Evolutionary conservation across 352 stramenopile genomes (phyloP), one percentile per base, ranked within the genome.

Genomic region (Globisporangium paddicum): DNA sequence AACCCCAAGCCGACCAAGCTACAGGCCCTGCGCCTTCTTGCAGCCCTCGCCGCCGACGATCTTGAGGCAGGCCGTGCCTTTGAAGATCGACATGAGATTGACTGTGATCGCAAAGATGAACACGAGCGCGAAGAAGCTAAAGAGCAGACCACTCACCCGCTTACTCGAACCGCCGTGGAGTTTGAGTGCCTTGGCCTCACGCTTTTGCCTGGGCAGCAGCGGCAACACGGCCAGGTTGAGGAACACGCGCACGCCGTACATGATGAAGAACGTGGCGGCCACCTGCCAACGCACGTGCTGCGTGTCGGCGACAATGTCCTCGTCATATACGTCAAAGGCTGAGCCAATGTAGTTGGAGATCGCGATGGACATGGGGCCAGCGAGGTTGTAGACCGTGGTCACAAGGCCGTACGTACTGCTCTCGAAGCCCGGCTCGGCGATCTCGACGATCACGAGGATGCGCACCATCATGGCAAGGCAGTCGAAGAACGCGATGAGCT

Each of bases 331-430:
- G 26, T 72, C 57, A 41, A 92, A 90, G 0, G 62, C 58, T 1
- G 75, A 60, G 38, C 77, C 77, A n/a, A 90, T 60, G 18, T 70
- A 60, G 44, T 91, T 92, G 19, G 70, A 87, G 7, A 83, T 45
- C 14, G 77, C 66, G 10, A 63, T 77, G 30, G 79, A 74, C 18
- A 90, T 72, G 5, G 82, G 85, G 10, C 81, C 72, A 5, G 81
- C 79, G 26, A 92, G 73, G 59, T 90, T 94, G 71, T 83, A 79
- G 13, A 87, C 73, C 1, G 82, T 90, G 48, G 84, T 94, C 46
- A 92, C 71, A 18, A 92, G 64, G 3, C 73, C 77, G 58, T 94
- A 94, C 5, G 79, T 89, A 23, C 79, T 82, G 61, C 79, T 89
- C 61, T 94, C 84, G n/a, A 83, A 77, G 0, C 80, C 79, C 6